These are phyloP conservation scores for Pythium myriotylum DNA, from an alignment of 352 stramenopile species.

Conservation along the genomic window DNA sequence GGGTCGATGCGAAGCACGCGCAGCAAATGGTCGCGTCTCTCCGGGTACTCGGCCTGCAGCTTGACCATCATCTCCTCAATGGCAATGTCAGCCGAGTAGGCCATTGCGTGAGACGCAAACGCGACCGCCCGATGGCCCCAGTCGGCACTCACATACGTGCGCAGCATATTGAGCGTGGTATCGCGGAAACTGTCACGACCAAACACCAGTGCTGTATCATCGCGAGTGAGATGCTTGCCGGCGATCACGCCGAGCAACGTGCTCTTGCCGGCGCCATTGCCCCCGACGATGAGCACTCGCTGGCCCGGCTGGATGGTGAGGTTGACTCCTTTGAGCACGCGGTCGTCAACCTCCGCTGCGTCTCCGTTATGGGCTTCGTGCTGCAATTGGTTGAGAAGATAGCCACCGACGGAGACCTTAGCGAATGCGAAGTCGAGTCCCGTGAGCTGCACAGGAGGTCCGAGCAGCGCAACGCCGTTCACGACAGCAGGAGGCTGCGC, in stretches of 20 bases:
- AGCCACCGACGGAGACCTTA: conserved; percentile 65
- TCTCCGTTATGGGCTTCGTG: conserved; percentile 33
- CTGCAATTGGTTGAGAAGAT: conserved; percentile 62
- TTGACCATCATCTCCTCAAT: conserved; percentile 97
- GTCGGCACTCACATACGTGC: conserved; percentile 95
- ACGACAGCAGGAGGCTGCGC: conserved; percentile 16
- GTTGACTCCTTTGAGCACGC: conserved; percentile 88
- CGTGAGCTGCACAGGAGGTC: conserved; percentile 53
- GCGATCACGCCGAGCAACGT: conserved; percentile 95
- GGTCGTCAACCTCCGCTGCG: conserved; percentile 38
- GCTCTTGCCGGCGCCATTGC: conserved; percentile 95
- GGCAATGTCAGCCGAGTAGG: conserved; percentile 93
- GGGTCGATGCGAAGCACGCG: conserved; percentile 96
- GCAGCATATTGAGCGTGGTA: conserved; percentile 92
- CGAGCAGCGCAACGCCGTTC: conserved; percentile 26
- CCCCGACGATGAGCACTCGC: conserved; percentile 93
- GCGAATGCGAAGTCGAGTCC: conserved; percentile 75
- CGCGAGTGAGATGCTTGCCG: conserved; percentile 93
- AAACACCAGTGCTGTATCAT: conserved; percentile 81
- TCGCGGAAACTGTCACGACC: conserved; percentile 95
- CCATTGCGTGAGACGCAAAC: conserved; percentile 91
- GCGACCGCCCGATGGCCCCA: conserved; percentile 96
- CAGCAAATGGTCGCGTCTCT: conserved; percentile 93
- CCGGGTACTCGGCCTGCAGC: conserved; percentile 92
- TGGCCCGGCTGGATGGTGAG: conserved; percentile 82